These are phyloP conservation scores for Dendrocalamus latiflorus DNA, from an alignment of 202 grass and related monocot species.

Conservation along the genomic window DNA sequence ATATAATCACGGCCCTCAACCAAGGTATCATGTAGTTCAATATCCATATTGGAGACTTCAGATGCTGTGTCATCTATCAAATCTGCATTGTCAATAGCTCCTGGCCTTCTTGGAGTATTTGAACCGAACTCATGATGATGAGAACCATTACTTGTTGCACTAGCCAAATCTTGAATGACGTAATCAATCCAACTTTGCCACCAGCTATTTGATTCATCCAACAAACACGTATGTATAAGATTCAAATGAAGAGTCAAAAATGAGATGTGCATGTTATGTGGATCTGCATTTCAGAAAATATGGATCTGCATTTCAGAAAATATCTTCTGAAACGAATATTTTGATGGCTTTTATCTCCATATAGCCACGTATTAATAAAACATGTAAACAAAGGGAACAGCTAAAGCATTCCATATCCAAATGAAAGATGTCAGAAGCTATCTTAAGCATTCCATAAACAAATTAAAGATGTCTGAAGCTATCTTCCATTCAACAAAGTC, in stretches of 20 bases:
- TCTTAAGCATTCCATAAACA: too few relatives aligned
- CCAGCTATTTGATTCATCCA: slow-evolving; percentile 61
- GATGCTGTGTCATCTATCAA: slow-evolving; percentile 70
- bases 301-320: too few relatives aligned
- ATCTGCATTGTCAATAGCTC: slow-evolving; percentile 87
- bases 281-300: too few relatives aligned
- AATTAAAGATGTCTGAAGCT: too few relatives aligned
- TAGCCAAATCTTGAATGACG: slow-evolving; percentile 74
- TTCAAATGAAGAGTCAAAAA: slow-evolving; percentile 8
- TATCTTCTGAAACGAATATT: too few relatives aligned
- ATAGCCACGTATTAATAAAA: too few relatives aligned
- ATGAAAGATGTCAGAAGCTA: not conserved
- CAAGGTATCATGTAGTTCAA: slow-evolving; percentile 93
- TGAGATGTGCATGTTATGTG: not conserved
- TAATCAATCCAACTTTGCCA: slow-evolving; percentile 99
- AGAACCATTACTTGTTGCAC: too few relatives aligned
- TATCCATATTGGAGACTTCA: slow-evolving; percentile 78
- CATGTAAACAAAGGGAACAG: not conserved
- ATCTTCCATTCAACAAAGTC: too few relatives aligned
- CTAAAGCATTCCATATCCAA: not conserved
- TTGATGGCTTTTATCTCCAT: too few relatives aligned
- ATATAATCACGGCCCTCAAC: slow-evolving; percentile 97
- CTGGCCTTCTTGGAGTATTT: slow-evolving; percentile 58
- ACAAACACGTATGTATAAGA: slow-evolving; percentile 6
- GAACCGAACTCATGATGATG: slow-evolving; percentile 52